Evolutionary conservation across 208 protist species (phyloP).

Genomic region (Trichomonas gallinae): DNA sequence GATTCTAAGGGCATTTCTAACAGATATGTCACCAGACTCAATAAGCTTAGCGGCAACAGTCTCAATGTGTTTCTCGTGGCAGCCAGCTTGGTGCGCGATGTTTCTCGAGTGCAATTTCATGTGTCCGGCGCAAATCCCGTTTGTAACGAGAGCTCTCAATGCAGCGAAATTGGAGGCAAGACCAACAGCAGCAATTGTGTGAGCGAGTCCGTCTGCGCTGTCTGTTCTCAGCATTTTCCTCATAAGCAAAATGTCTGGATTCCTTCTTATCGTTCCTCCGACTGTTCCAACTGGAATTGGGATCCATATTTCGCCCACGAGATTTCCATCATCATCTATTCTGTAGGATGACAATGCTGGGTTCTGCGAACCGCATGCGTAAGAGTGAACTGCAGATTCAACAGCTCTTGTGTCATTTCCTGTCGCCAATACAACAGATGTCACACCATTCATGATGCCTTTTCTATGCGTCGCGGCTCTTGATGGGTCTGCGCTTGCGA

Average conservation of each 20-base stretch:
- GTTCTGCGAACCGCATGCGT: not conserved
- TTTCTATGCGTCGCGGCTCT: not conserved
- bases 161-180: conserved; percentile 44
- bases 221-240: not conserved
- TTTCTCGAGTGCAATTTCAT: conserved; percentile 47
- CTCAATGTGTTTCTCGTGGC: not conserved
- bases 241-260: not conserved
- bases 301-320: not conserved
- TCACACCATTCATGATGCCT: conserved; percentile 23
- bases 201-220: not conserved
- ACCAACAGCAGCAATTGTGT: not conserved
- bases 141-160: conserved; percentile 39
- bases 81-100: conserved; percentile 29
- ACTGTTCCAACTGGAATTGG: not conserved
- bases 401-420: conserved; percentile 5
- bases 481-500: not conserved
- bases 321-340: not conserved
- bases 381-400: conserved; percentile 2
- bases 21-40: not conserved
- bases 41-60: not conserved
- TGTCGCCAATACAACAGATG: not conserved
- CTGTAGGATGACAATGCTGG: not conserved
- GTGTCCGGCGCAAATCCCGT: conserved; percentile 47
- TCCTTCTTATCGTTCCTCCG: not conserved
- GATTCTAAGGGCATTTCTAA: not conserved